Conservation (phyloP, 768 basidiomycete species). For the Chlorophyllum brunneum region DNA sequence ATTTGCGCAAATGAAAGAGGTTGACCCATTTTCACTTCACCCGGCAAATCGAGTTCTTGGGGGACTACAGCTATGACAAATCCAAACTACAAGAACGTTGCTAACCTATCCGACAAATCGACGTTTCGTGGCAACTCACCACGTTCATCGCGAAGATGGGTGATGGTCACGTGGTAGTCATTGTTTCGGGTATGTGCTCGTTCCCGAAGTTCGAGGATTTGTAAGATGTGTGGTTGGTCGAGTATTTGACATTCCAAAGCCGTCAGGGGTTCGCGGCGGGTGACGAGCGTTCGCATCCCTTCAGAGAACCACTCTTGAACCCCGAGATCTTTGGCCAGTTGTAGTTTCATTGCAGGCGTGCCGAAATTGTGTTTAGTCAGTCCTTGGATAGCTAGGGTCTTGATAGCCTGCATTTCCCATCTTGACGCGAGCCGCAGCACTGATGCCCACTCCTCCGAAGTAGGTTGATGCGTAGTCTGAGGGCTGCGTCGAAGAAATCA, state of each 20-base stretch:
- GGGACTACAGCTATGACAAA: neutral
- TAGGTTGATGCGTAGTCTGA: neutral
- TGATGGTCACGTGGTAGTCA: neutral
- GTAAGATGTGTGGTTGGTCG: neutral
- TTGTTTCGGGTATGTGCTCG: neutral
- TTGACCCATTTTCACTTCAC: neutral
- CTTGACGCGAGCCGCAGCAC: neutral
- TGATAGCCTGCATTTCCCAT: slow-evolving; percentile 4
- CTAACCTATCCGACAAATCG: neutral
- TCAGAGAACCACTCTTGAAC: slow-evolving; percentile 5
- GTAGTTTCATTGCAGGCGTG: neutral
- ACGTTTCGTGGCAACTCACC: neutral
- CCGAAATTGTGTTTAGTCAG: neutral
- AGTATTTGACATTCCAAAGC: neutral
- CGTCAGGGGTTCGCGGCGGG: neutral
- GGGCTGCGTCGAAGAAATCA: neutral
- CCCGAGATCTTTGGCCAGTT: slow-evolving; percentile 6
- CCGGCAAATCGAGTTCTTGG: neutral
- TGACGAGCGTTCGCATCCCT: neutral
- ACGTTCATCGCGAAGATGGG: neutral
- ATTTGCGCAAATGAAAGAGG: neutral
- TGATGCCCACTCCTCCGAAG: slow-evolving; percentile 4
- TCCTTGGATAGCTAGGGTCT: neutral
- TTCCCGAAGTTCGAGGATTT: slow-evolving; percentile 10
- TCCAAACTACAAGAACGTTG: neutral